These are phyloP conservation scores for Eucalyptus tenuipes DNA, from an alignment of 345 rosid species.

Conservation along the genomic window DNA sequence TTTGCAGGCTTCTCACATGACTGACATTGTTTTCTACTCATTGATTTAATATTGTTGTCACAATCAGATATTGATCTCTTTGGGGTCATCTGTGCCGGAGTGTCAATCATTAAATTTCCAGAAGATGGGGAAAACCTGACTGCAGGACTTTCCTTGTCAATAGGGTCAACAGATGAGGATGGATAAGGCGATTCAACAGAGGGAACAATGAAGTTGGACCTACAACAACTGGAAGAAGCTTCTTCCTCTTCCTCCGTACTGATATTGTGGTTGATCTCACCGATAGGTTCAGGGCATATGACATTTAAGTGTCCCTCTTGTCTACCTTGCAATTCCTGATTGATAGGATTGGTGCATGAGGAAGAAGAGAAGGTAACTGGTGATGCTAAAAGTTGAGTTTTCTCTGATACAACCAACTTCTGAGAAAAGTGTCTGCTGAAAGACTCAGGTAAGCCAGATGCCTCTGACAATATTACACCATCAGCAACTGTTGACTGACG, in stretches of 20 bases:
- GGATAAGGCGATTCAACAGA: background rate
- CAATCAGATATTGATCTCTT: slow-evolving; percentile 13
- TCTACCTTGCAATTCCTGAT: background rate
- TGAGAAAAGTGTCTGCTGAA: slow-evolving; percentile 18
- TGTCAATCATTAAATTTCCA: slow-evolving; percentile 10
- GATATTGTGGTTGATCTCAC: background rate
- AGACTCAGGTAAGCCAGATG: slow-evolving; percentile 5
- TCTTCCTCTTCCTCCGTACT: slow-evolving; percentile 2
- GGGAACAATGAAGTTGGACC: background rate
- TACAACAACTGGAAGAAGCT: background rate
- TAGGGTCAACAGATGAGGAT: background rate
- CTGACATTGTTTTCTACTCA: background rate
- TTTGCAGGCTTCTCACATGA: slow-evolving; percentile 21
- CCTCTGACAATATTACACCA: background rate
- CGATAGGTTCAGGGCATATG: background rate
- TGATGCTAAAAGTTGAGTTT: background rate
- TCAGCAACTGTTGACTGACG: background rate
- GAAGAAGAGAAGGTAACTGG: background rate
- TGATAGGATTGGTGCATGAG: background rate
- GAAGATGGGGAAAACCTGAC: slow-evolving; percentile 4
- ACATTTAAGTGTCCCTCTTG: background rate
- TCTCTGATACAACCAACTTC: background rate
- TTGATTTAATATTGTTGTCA: slow-evolving; percentile 4
- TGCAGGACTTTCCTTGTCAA: slow-evolving; percentile 14
- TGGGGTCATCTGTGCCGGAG: slow-evolving; percentile 38